Conservation (phyloP, 805 yeast genomes). For the Candida wancherniae region DNA sequence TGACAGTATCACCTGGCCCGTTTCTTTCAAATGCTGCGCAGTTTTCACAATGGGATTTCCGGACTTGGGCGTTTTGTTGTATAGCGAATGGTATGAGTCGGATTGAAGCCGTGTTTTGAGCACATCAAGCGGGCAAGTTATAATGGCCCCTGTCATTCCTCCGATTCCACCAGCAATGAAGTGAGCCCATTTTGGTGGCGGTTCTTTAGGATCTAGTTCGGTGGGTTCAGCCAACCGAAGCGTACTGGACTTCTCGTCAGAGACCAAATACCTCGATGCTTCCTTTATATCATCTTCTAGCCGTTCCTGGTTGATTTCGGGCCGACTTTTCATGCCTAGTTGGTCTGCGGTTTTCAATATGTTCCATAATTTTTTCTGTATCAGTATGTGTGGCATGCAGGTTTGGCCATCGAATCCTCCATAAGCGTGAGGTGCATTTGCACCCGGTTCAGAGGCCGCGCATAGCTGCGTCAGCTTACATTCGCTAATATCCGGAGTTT, state of each 20-base stretch:
- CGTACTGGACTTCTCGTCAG: slow-evolving; percentile 67
- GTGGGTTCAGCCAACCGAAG: slow-evolving; percentile 35
- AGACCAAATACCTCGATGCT: slow-evolving; percentile 58
- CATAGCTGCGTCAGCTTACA: too few species aligned
- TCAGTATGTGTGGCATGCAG: too few species aligned
- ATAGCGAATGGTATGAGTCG: slow-evolving; percentile 64
- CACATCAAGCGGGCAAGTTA: slow-evolving; percentile 93
- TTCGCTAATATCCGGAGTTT: too few species aligned
- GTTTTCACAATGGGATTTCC: slow-evolving; percentile 39
- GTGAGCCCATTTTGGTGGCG: slow-evolving; percentile 54
- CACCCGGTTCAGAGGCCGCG: too few species aligned
- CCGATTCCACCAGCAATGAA: slow-evolving; percentile 92
- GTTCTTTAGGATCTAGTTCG: slow-evolving; percentile 11
- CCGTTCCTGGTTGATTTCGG: too few species aligned
- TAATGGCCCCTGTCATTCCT: slow-evolving; percentile 96
- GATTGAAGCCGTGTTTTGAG: slow-evolving; percentile 94
- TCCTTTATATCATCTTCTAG: slow-evolving; percentile 52
- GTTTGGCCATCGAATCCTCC: too few species aligned
- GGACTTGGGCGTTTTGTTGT: slow-evolving; percentile 44
- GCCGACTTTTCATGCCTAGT: too few species aligned
- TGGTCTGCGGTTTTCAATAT: too few species aligned
- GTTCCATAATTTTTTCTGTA: too few species aligned
- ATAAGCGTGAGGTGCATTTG: too few species aligned
- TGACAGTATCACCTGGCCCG: slow-evolving; percentile 62
- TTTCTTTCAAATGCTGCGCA: slow-evolving; percentile 74